A percentile compares a stretch with the other conserved stretches of the same genome.
phyloP scores from a whole-genome alignment of 441 rosid genomes.

The Raphanus hybrid region DNA sequence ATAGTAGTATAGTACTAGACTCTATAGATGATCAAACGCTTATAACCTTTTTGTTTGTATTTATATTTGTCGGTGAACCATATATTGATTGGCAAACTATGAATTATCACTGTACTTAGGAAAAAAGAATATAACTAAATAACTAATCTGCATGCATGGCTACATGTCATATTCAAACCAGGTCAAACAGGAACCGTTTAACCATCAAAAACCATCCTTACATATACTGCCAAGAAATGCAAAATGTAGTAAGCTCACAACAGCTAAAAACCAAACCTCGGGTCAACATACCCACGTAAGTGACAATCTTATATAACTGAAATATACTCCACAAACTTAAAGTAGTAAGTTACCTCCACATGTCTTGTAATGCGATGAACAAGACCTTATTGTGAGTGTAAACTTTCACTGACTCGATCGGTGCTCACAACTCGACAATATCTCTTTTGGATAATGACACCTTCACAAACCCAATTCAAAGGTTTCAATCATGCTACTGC shows the following conservation, averaged over 20 bases:
- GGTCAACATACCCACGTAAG: conserved; percentile 29
- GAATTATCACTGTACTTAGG: neutral
- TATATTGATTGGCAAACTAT: neutral
- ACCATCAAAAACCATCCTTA: neutral
- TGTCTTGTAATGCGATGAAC: conserved; percentile 32
- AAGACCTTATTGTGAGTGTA: conserved; percentile 13
- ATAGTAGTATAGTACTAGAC: neutral
- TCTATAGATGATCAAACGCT: neutral
- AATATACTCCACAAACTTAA: conserved; percentile 37
- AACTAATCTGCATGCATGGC: neutral
- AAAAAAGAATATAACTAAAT: neutral
- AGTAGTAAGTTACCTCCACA: conserved; percentile 37
- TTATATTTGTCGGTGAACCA: neutral
- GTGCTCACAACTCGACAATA: conserved; percentile 39
- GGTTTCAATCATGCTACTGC: conserved; percentile 34
- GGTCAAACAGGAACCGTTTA: neutral
- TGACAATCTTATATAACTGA: conserved; percentile 19
- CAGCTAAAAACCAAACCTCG: conserved; percentile 32
- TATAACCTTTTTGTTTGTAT: neutral
- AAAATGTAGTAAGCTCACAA: conserved; percentile 7
- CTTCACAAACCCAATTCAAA: conserved; percentile 38
- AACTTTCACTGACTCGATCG: conserved; percentile 34
- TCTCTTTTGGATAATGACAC: conserved; percentile 38
- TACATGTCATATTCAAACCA: neutral
- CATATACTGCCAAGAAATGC: conserved; percentile 16